Evolutionary conservation across 192 early-diverging fungal genomes (phyloP).

Genomic region (Coemansia sp.): DNA sequence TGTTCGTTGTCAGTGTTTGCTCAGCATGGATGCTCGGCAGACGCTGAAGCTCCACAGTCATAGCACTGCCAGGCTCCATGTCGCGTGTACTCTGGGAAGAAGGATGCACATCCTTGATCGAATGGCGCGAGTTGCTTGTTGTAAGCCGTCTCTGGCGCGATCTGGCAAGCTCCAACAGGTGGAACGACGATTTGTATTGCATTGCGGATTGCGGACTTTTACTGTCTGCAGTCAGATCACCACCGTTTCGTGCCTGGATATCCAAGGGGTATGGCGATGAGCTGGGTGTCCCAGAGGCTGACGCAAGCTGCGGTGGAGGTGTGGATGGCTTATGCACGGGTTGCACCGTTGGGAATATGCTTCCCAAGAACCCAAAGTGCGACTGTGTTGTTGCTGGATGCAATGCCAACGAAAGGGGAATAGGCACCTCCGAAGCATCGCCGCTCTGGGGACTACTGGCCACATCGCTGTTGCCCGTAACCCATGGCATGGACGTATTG

Average conservation of each 20-base stretch:
- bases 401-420: conserved; percentile 2
- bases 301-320: conserved; percentile 2
- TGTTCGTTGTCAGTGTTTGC: conserved; percentile 22
- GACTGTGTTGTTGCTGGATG: not conserved
- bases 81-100: conserved; percentile 12
- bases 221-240: conserved; percentile 10
- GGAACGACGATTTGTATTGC: conserved; percentile 55
- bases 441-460: conserved; percentile 1
- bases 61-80: not conserved
- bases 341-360: conserved; percentile 5
- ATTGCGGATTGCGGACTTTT: conserved; percentile 33
- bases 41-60: conserved; percentile 27
- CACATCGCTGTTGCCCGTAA: conserved; percentile 7
- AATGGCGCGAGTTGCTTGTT: conserved; percentile 39
- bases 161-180: conserved; percentile 43
- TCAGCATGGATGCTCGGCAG: conserved; percentile 35
- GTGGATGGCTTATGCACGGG: conserved; percentile 4
- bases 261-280: conserved; percentile 1
- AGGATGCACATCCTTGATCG: conserved; percentile 6
- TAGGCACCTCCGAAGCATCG: not conserved
- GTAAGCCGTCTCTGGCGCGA: conserved; percentile 48
- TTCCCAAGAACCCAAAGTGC: conserved; percentile 24
- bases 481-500: conserved; percentile 51
- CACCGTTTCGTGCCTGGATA: not conserved
- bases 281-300: not conserved